Evolutionary conservation across 108 stramenopile species (phyloP).

Genomic region (Discostella pseudostelligera): DNA sequence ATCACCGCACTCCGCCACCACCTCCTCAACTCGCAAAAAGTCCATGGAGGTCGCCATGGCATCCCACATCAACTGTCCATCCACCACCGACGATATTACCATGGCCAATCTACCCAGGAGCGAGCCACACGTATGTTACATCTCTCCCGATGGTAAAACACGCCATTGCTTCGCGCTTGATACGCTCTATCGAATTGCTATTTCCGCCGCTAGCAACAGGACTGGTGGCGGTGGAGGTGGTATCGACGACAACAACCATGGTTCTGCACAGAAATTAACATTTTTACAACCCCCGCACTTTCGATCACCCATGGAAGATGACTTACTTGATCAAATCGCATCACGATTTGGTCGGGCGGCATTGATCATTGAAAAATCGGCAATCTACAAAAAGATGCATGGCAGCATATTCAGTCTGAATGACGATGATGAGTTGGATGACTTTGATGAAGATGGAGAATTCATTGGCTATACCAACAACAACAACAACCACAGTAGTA

Average conservation of each 20-base stretch:
- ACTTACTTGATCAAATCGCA: constrained; percentile 79
- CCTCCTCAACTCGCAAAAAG: constrained; percentile 7
- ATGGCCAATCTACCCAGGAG: constrained; percentile 47
- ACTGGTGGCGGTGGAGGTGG: constrained; percentile 31
- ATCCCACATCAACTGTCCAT: constrained; percentile 50
- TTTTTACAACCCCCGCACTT: constrained; percentile 87
- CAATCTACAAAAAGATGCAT: constrained; percentile 51
- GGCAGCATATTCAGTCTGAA: background rate
- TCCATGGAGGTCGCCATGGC: constrained; percentile 39
- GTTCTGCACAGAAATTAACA: constrained; percentile 17
- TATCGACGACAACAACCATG: no score
- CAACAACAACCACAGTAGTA: background rate
- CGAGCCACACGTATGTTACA: constrained; percentile 64
- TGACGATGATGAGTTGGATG: constrained; percentile 33
- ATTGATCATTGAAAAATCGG: constrained; percentile 56
- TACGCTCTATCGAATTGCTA: constrained; percentile 73
- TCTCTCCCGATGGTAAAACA: constrained; percentile 60
- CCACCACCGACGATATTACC: constrained; percentile 67
- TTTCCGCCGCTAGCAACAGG: constrained; percentile 30
- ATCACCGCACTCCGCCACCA: no score
- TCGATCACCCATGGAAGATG: constrained; percentile 72
- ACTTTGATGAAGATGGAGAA: constrained; percentile 38
- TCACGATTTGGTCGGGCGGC: constrained; percentile 72
- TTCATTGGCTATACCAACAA: constrained; percentile 33
- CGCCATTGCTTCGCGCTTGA: constrained; percentile 80